Percentiles rank a stretch among this genome's conserved stretches.
phyloP scores from a whole-genome alignment of 345 rosid species.

The Viola odorata region DNA sequence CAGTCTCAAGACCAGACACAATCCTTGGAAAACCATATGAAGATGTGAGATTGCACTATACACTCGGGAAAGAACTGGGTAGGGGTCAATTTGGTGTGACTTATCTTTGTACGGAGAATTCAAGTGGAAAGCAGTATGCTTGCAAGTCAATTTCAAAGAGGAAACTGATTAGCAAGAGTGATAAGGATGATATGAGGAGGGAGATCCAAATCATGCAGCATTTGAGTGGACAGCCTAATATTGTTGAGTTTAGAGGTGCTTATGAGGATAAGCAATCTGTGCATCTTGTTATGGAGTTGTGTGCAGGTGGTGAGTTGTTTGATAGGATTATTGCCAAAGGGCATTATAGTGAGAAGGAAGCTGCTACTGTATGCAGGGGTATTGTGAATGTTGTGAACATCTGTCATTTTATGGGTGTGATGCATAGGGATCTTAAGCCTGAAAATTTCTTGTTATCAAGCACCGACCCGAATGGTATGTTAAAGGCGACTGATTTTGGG shows the following conservation, averaged over 20 bases:
- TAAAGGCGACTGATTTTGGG: conserved; percentile 31
- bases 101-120: conserved; percentile 22
- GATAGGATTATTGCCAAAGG: conserved; percentile 24
- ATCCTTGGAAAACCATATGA: conserved; percentile 24
- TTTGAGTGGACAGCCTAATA: conserved; percentile 26
- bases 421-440: conserved; percentile 31
- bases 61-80: conserved; percentile 25
- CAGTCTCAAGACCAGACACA: conserved; percentile 27
- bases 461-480: conserved; percentile 10
- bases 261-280: conserved; percentile 28
- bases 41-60: conserved; percentile 17
- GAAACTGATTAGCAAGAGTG: conserved; percentile 22
- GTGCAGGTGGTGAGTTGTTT: conserved; percentile 28
- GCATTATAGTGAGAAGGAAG: conserved; percentile 29
- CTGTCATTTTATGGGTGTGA: conserved; percentile 33
- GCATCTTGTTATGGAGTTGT: conserved; percentile 29
- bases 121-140: conserved; percentile 20
- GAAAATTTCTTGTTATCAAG: conserved; percentile 29
- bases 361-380: conserved; percentile 25
- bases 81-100: conserved; percentile 33
- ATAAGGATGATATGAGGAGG: conserved; percentile 31
- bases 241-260: conserved; percentile 31
- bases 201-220: conserved; percentile 32
- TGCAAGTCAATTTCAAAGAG: conserved; percentile 30
- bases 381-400: conserved; percentile 27